Evolutionary conservation across 2,329 filamentous ascomycete species (phyloP), one percentile per base, ranked within the genome.

Genomic region (Penicillium sp.): DNA sequence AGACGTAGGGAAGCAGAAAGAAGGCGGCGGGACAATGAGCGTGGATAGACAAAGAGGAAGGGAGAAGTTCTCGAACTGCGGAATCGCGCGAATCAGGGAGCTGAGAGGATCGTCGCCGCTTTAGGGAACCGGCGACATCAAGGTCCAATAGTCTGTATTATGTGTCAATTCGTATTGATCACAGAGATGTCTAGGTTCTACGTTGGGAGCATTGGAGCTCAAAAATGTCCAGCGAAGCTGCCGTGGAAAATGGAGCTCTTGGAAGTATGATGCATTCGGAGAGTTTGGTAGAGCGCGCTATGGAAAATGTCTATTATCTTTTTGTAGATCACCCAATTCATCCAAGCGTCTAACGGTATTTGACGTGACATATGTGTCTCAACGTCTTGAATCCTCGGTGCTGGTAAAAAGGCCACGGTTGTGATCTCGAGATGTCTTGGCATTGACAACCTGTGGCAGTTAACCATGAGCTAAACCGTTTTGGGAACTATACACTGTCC

Each of bases 31-130:
- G 26, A 57, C 55, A 64, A 62, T 53, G 48, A 55, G 44, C 37
- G 49, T 35, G 54, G 56, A 56, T 44, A 42, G 48, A 65, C 56
- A 63, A 63, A 58, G 61, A 62, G 55, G 48, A 61, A 62, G 57
- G 59, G 61, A 63, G 61, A 65, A 65, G 57, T 63, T 65, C 61
- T 61, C 56, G 58, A 57, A 45, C 26, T 53, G 43, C 43, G 58
- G 59, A 59, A 57, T 57, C 40, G 59, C 59, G 59, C 59, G 59
- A 64, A 62, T 62, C 58, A 59, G 58, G 62, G 56, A 58, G 55
- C 49, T 51, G 49, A 50, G 55, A 62, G 61, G 62, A 65, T 65
- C 57, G 56, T 62, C 62, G 61, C 61, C 62, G 58, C 55, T 62
- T 65, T 59, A 61, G 62, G 62, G 59, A 59, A 58, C 39, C 45